These are phyloP conservation scores for Candida sanyiensis DNA, from an alignment of 805 yeast genomes.

Conservation along the genomic window DNA sequence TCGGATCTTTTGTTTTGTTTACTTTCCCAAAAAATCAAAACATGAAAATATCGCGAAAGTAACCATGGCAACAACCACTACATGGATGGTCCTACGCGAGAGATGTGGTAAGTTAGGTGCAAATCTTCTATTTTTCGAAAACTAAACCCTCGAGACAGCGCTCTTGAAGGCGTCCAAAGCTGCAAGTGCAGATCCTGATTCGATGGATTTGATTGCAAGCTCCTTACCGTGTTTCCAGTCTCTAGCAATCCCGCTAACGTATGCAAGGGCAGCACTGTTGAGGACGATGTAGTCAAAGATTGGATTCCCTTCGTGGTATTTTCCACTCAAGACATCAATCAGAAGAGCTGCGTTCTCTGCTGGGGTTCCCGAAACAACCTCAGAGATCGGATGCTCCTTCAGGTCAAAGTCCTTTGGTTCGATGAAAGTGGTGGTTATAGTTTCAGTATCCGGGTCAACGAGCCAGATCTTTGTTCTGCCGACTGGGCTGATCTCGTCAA, in stretches of 20 bases:
- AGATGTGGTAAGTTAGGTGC: no score
- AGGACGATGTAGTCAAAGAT: constrained; percentile 83
- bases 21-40: no score
- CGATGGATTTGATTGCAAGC: constrained; percentile 63
- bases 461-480: constrained; percentile 82
- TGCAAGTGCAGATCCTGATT: constrained; percentile 56
- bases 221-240: constrained; percentile 76
- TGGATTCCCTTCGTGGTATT: constrained; percentile 49
- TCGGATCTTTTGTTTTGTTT: no score
- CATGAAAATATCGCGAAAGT: no score
- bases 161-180: constrained; percentile 53
- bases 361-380: constrained; percentile 83
- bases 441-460: constrained; percentile 39
- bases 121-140: no score
- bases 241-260: constrained; percentile 60
- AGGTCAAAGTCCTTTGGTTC: constrained; percentile 80
- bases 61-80: no score
- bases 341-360: constrained; percentile 69
- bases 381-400: constrained; percentile 58
- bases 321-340: constrained; percentile 36
- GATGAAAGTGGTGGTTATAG: constrained; percentile 39
- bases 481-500: constrained; percentile 91
- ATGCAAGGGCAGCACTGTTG: constrained; percentile 85
- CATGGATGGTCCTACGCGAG: no score
- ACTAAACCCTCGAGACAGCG: constrained; percentile 20